Conservation (phyloP, 1,284 basidiomycete species). For the Sporisorium iseilematis-ciliati region DNA sequence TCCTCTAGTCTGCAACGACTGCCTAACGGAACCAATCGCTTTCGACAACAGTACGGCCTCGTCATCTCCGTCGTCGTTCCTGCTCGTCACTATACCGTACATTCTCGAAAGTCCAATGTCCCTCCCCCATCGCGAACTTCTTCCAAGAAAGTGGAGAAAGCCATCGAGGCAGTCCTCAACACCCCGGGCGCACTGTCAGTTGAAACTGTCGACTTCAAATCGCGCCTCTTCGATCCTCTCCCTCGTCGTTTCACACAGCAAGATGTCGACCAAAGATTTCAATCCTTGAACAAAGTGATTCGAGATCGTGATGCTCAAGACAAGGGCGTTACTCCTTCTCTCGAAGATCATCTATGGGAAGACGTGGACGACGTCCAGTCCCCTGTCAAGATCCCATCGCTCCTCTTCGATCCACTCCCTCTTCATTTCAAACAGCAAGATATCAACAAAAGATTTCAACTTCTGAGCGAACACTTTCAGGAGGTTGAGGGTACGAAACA, state of each 20-base stretch:
- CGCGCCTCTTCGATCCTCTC: constrained; percentile 19
- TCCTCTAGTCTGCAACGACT: constrained; percentile 11
- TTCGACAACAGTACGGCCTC: constrained; percentile 3
- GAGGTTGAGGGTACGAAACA: background rate
- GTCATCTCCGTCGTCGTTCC: background rate
- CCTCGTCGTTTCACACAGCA: constrained; percentile 9
- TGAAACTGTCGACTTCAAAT: background rate
- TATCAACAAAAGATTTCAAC: background rate
- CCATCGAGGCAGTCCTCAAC: background rate
- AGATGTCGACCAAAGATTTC: background rate
- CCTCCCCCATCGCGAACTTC: no score
- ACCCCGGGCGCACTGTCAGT: background rate
- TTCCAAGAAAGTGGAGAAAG: background rate
- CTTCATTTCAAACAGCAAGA: constrained; percentile 1
- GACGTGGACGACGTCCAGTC: no score
- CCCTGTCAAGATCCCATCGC: constrained; percentile 1
- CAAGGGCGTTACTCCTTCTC: no score
- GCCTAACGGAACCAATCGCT: background rate
- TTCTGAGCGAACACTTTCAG: background rate
- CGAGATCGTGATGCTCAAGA: no score
- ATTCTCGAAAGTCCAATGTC: background rate
- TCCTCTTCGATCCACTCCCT: constrained; percentile 19
- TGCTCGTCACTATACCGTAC: constrained; percentile 8
- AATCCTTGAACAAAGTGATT: background rate
- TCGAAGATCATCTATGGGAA: no score